Conservation (phyloP, 2,329 filamentous ascomycete species). For the Tolypocladium tropicale region DNA sequence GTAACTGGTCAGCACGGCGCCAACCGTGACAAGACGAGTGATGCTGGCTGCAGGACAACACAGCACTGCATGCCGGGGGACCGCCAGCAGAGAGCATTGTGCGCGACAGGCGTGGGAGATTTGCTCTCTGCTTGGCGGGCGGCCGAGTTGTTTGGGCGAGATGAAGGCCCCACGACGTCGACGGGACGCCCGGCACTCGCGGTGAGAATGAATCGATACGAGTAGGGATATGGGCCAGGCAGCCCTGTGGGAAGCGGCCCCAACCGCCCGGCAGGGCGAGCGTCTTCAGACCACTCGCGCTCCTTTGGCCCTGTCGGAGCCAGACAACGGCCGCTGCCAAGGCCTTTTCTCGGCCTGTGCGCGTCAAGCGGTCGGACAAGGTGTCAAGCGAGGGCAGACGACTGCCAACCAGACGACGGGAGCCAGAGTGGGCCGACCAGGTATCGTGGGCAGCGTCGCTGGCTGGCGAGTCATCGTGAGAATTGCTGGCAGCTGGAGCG, state of each 20-base stretch:
- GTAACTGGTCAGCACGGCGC: constrained; percentile 25
- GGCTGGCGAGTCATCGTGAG: neutral
- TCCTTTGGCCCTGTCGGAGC: neutral
- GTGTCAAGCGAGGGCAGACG: neutral
- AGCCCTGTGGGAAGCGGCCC: neutral
- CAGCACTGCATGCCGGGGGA: constrained; percentile 26
- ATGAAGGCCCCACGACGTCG: neutral
- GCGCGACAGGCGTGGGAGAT: neutral
- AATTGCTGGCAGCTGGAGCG: neutral
- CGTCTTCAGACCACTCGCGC: neutral
- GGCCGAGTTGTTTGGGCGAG: neutral
- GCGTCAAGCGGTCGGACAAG: neutral
- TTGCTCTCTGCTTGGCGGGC: neutral
- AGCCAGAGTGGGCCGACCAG: neutral
- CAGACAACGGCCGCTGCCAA: neutral
- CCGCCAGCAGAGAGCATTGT: neutral
- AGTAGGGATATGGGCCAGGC: neutral
- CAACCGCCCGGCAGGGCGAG: neutral
- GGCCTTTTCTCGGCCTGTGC: neutral
- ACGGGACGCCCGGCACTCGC: neutral
- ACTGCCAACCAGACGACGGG: neutral
- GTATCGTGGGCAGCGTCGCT: neutral
- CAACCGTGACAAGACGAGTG: constrained; percentile 26
- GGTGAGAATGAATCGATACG: neutral
- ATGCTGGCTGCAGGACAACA: constrained; percentile 34